These are phyloP conservation scores for Epichloe typhina DNA, from an alignment of 2,329 filamentous ascomycete species.

Conservation along the genomic window DNA sequence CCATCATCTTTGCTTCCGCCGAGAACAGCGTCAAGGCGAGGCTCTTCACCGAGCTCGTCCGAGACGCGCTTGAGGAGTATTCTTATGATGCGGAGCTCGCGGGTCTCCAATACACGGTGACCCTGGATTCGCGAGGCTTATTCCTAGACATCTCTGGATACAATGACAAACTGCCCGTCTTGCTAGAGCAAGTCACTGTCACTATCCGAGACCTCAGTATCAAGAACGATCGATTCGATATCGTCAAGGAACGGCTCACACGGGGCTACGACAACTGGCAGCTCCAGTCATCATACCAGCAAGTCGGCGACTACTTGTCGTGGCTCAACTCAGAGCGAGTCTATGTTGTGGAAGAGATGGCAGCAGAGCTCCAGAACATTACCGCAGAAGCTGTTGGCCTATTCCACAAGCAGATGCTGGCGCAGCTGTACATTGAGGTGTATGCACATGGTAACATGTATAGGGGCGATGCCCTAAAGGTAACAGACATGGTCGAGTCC, in stretches of 20 bases:
- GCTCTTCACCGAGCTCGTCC: slow-evolving; percentile 73
- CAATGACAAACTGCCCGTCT: slow-evolving; percentile 87
- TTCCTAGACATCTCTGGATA: slow-evolving; percentile 76
- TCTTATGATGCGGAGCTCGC: slow-evolving; percentile 93
- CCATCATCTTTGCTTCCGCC: slow-evolving; percentile 66
- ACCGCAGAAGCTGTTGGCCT: slow-evolving; percentile 59
- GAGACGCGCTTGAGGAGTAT: slow-evolving; percentile 82
- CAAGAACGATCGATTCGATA: slow-evolving; percentile 75
- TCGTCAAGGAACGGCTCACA: slow-evolving; percentile 73
- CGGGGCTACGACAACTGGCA: slow-evolving; percentile 77
- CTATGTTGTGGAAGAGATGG: slow-evolving; percentile 68
- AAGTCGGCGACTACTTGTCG: slow-evolving; percentile 69
- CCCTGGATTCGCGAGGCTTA: slow-evolving; percentile 57
- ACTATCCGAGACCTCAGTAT: slow-evolving; percentile 78
- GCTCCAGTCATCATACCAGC: slow-evolving; percentile 76
- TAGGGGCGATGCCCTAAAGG: slow-evolving; percentile 78
- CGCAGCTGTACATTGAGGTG: slow-evolving; percentile 77
- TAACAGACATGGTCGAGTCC: slow-evolving; percentile 71
- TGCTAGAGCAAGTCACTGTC: slow-evolving; percentile 76
- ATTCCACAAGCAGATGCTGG: slow-evolving; percentile 70
- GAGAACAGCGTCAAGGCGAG: slow-evolving; percentile 65
- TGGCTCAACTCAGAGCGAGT: slow-evolving; percentile 68
- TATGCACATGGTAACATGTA: slow-evolving; percentile 87
- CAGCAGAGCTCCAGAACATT: slow-evolving; percentile 62
- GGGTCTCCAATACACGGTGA: slow-evolving; percentile 72